phyloP scores from a whole-genome alignment of 306 rosid species.

The Trifolium dubium region DNA sequence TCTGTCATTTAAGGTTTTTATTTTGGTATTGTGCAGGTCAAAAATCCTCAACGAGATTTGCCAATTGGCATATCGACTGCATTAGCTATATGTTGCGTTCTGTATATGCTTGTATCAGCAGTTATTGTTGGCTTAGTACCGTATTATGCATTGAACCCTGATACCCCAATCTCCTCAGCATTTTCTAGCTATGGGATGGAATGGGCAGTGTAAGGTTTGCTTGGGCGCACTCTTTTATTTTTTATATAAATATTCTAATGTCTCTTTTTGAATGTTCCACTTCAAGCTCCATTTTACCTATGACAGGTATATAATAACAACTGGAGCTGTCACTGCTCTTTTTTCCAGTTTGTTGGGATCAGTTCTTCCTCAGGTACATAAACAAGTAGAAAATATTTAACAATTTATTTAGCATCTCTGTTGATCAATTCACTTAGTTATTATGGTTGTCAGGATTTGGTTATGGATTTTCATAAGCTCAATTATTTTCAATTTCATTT shows the following conservation, averaged over 20 bases:
- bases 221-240: conserved; percentile 15
- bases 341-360: conserved; percentile 82
- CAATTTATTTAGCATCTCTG: conserved; percentile 13
- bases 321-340: conserved; percentile 84
- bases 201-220: conserved; percentile 80
- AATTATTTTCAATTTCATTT: conserved; percentile 10
- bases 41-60: conserved; percentile 74
- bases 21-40: conserved; percentile 56
- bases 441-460: not conserved
- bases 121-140: conserved; percentile 78
- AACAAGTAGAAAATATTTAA: conserved; percentile 26
- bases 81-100: conserved; percentile 59
- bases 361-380: conserved; percentile 80
- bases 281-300: conserved; percentile 29
- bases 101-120: conserved; percentile 73
- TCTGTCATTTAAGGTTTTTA: conserved; percentile 6
- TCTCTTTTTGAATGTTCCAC: not conserved
- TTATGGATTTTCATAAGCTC: conserved; percentile 14
- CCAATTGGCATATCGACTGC: conserved; percentile 71
- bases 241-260: conserved; percentile 9
- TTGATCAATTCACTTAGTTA: conserved; percentile 29
- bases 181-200: conserved; percentile 65
- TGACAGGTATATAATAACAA: conserved; percentile 73
- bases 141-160: conserved; percentile 63
- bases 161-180: conserved; percentile 74